phyloP scores from a whole-genome alignment of 306 rosid genomes.

The Pyrus communis region DNA sequence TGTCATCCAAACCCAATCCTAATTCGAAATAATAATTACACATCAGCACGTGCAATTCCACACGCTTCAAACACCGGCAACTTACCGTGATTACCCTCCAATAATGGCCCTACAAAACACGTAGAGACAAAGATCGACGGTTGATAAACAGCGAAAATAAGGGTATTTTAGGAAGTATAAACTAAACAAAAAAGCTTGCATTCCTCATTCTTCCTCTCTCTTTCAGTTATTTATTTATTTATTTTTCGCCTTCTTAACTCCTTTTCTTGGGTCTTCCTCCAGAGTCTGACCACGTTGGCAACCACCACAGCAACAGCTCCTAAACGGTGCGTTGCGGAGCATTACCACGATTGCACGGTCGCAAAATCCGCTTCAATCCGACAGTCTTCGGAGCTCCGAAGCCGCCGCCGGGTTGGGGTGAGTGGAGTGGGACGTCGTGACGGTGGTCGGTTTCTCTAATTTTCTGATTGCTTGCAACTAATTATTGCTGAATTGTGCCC shows the following conservation, averaged over 20 bases:
- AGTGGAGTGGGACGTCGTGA: not conserved
- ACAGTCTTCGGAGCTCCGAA: constrained; percentile 5
- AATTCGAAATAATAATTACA: not conserved
- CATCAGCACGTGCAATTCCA: not conserved
- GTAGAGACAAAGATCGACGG: not conserved
- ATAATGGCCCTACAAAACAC: not conserved
- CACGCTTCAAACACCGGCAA: not conserved
- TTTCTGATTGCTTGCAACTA: not conserved
- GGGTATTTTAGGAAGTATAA: not conserved
- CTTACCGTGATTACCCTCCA: not conserved
- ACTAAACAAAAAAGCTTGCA: not conserved
- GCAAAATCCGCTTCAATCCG: not conserved
- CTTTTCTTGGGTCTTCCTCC: not conserved
- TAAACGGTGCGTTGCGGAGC: constrained; percentile 4
- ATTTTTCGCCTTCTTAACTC: too few species aligned
- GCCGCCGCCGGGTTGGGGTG: not conserved
- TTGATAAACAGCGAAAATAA: not conserved
- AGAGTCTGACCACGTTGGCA: not conserved
- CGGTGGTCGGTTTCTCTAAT: not conserved
- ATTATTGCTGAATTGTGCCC: constrained; percentile 11
- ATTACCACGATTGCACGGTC: not conserved
- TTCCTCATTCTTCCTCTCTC: not conserved
- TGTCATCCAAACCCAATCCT: not conserved
- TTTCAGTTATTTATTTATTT: not conserved
- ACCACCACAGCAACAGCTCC: not conserved